These are phyloP conservation scores for Russula sp. DNA, from an alignment of 768 basidiomycete species.

Conservation along the genomic window DNA sequence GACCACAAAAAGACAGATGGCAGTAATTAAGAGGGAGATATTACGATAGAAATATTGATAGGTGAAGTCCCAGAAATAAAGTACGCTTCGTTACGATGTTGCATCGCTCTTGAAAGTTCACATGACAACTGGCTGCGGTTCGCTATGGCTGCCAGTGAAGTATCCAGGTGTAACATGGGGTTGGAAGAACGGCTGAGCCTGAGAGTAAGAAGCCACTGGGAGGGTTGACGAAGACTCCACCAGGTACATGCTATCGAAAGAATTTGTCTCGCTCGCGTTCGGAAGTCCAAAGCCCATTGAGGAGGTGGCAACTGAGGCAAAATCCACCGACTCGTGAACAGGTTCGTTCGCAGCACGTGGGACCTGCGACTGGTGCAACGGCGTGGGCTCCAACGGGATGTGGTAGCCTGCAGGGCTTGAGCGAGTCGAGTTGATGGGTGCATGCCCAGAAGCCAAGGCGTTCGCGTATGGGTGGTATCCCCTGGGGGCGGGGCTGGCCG, in stretches of 20 bases:
- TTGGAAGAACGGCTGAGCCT: conserved; percentile 10
- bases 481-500: conserved; percentile 25
- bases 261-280: conserved; percentile 11
- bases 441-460: conserved; percentile 21
- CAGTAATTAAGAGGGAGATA: conserved; percentile 10
- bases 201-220: conserved; percentile 4
- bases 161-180: conserved; percentile 8
- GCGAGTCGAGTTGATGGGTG: conserved; percentile 29
- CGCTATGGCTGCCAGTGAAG: conserved; percentile 13
- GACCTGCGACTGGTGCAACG: conserved; percentile 20
- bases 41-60: conserved; percentile 13
- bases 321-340: conserved; percentile 1
- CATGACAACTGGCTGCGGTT: conserved; percentile 25
- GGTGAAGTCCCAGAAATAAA: conserved; percentile 6
- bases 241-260: conserved; percentile 28
- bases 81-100: conserved; percentile 15
- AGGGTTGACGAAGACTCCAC: conserved; percentile 30
- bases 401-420: conserved; percentile 42
- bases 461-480: conserved; percentile 34
- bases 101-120: conserved; percentile 13
- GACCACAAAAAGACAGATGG: conserved; percentile 16
- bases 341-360: conserved; percentile 24
- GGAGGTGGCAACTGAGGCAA: conserved; percentile 9
- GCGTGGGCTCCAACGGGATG: conserved; percentile 39
- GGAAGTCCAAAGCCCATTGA: conserved; percentile 17